Base-by-base conservation (phyloP, 768 basidiomycete genomes). In the Mycena vitilis region DNA sequence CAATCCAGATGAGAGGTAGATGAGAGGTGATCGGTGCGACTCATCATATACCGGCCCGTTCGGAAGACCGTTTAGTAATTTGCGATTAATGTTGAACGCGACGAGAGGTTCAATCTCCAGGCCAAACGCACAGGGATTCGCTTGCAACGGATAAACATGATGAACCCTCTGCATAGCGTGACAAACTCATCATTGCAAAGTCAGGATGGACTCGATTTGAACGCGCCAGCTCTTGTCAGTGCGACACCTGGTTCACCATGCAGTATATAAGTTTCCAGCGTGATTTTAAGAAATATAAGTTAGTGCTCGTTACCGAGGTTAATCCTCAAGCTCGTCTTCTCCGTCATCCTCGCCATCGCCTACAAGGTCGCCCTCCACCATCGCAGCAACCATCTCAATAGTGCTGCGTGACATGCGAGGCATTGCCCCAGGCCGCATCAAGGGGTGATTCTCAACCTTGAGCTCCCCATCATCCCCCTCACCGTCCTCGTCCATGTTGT, bases 331-430 rank as follows among this genome's bases (percentile, higher is more conserved):
- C 72, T 89, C 85, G 53, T 90, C 87, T 55, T 85, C 82, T 62
- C 82, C 82, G 51, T 85, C 85, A 55, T 82, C 81, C 30, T 80
- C 80, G 10, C 79, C 79, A 55, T 73, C 76, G 8, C 82, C 84
- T 23, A 83, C 71, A 63, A 90, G 71, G 62, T 89, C 89, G 1
- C 80, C 82, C 71, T 85, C 83, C 7, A 92, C 82, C 80, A 92
- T 88, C 12, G 85, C 87, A 13, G 89, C 86, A 5, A 86, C 90
- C 81, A 87, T 85, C n/a, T 91, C 83, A 52, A 92, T 81, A 2
- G 87, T 87, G 3, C 88, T 87, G 58, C 84, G 86, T n/a, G 87
- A 88, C 87, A 92, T 89, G 53, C 82, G 81, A 6, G 89, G 90
- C 84, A 93, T 84, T 13, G 90, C 89, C 30, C 91, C 91, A 0